phyloP scores from a whole-genome alignment of 306 rosid genomes.

The Quercus alba region DNA sequence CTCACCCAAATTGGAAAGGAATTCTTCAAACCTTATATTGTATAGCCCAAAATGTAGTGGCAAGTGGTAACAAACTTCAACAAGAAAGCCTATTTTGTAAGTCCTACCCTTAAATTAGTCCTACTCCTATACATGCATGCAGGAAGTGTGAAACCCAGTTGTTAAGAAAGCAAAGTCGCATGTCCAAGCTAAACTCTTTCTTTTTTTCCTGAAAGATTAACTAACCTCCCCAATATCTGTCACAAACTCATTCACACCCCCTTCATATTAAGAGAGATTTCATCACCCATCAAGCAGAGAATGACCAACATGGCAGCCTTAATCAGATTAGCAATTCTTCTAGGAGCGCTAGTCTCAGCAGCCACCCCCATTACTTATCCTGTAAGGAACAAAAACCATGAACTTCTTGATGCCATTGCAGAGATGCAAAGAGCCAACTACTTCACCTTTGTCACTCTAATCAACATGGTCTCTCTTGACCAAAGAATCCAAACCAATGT shows the following conservation, averaged over 20 bases:
- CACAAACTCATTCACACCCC: not conserved
- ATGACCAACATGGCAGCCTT: not conserved
- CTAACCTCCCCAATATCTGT: not conserved
- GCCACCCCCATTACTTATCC: not conserved
- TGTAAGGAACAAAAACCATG: slow-evolving; percentile 3
- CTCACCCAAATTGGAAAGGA: not conserved
- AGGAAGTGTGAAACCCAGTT: slow-evolving; percentile 34
- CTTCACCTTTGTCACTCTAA: slow-evolving; percentile 57
- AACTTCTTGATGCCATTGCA: slow-evolving; percentile 34
- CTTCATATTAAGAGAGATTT: not conserved
- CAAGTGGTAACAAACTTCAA: not conserved
- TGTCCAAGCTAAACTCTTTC: slow-evolving; percentile 21
- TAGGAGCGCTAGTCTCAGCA: slow-evolving; percentile 13
- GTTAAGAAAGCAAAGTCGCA: slow-evolving; percentile 53
- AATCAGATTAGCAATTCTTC: not conserved
- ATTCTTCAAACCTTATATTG: not conserved
- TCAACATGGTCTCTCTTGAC: slow-evolving; percentile 51
- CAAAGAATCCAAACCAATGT: slow-evolving; percentile 32
- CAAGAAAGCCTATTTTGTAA: not conserved
- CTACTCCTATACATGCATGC: slow-evolving; percentile 31
- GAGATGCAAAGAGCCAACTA: slow-evolving; percentile 73
- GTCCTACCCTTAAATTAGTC: not conserved
- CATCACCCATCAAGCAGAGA: not conserved
- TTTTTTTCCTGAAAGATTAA: not conserved
- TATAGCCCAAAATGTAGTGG: not conserved